Base-by-base conservation (phyloP, 768 basidiomycete species). In the Termitomyces sp. region DNA sequence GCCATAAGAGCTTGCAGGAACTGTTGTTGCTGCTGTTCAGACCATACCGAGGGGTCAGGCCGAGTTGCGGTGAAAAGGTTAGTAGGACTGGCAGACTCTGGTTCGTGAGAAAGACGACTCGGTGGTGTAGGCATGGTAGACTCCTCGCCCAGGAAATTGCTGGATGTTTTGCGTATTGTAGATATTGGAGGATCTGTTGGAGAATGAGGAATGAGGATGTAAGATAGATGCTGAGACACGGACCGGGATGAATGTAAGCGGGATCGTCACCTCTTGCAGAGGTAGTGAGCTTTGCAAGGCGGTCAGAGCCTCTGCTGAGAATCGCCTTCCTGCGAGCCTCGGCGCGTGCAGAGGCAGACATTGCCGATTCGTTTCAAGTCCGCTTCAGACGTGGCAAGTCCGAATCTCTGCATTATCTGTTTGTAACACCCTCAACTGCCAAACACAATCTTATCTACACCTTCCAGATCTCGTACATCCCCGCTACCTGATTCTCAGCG, bases 261-360 rank as follows among this genome's bases (percentile, higher is more conserved):
- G 83, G 74, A 9, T 90, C 87, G 50, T 88, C 88, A 22, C 90
- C 81, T 36, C 87, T 81, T 13, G 80, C 79, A 3, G 86, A 86
- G 3, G 86, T 87, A 4, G 91, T 90, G 44, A 93, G 79, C 65
- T 85, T 91, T 31, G 88, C 85, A 43, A 93, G 83, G 54, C 90
- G 82, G 75, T 91, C 88, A 29, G 75, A 76, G 14, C 88, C 85
- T 53, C 88, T 78, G 61, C 77, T 77, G 22, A 92, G 80, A 57
- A 93, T 92, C 36, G 90, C 90, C 71, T 81, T 87, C 65, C 84
- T 74, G 44, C 90, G 79, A 10, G 90, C 90, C 71, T 90, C 89
- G 69, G 89, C 88, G 64, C 86, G 83, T 58, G 85, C 81, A 72
- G 86, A 73, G 53, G 86, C 78, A 64, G 82, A 80, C 70, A 75